A percentile compares a stretch with the other conserved stretches of the same genome.
These are phyloP conservation scores for Trapa bicornis DNA, from an alignment of 345 rosid genomes.

Conservation along the genomic window DNA sequence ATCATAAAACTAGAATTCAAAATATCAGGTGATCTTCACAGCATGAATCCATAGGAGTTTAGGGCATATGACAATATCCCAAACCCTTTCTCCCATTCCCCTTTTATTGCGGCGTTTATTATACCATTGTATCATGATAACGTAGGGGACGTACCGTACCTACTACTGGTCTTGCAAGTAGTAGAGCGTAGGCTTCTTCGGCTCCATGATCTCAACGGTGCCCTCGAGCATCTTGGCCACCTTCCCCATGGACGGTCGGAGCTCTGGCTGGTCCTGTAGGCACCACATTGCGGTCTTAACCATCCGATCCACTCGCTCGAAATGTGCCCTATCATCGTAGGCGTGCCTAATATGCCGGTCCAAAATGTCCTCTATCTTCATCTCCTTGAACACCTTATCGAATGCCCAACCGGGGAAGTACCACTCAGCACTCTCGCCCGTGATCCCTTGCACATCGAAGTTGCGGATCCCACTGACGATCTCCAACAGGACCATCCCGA, in stretches of 20 bases:
- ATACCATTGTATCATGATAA: too few species aligned
- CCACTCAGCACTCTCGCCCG: conserved; percentile 46
- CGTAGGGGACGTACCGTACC: too few species aligned
- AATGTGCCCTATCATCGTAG: conserved; percentile 32
- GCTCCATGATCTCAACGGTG: conserved; percentile 54
- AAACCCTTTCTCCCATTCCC: too few species aligned
- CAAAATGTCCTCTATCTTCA: conserved; percentile 50
- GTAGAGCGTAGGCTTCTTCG: conserved; percentile 55
- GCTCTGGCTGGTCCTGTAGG: conserved; percentile 52
- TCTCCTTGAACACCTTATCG: conserved; percentile 48
- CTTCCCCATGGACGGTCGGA: conserved; percentile 57
- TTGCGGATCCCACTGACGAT: conserved; percentile 47
- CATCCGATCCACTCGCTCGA: conserved; percentile 52
- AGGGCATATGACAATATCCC: too few species aligned
- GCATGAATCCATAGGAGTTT: too few species aligned
- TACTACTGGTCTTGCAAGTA: conserved; percentile 32
- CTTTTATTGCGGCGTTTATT: too few species aligned
- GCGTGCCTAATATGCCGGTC: conserved; percentile 44
- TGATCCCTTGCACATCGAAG: conserved; percentile 32
- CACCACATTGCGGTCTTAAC: conserved; percentile 72
- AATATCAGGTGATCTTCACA: too few species aligned
- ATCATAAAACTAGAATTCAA: too few species aligned
- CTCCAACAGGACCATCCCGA: conserved; percentile 59
- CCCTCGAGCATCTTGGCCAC: conserved; percentile 73
- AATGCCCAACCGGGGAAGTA: conserved; percentile 63